These are phyloP conservation scores for Colletotrichum sublineola DNA, from an alignment of 2,329 filamentous ascomycete genomes.

Conservation along the genomic window DNA sequence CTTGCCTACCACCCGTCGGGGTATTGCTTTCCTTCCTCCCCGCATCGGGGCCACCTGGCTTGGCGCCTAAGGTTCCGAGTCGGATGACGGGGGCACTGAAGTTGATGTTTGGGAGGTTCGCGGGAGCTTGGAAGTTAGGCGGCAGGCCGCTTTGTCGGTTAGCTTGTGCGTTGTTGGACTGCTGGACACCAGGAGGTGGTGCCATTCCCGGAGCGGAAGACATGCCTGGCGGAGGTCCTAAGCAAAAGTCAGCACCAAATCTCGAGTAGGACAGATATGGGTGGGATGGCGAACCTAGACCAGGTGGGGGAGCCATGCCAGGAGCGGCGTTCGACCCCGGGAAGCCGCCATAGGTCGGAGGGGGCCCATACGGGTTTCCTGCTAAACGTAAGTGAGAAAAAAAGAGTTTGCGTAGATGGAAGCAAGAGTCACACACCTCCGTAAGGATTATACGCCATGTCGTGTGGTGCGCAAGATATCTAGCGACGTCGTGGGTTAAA, in stretches of 20 bases:
- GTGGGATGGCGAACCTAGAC: conserved; percentile 74
- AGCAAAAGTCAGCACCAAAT: conserved; percentile 40
- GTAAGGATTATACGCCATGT: conserved; percentile 73
- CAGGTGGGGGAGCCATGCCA: conserved; percentile 82
- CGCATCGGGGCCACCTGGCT: conserved; percentile 61
- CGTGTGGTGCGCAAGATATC: conserved; percentile 46
- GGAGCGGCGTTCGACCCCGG: conserved; percentile 71
- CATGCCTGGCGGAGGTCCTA: conserved; percentile 85
- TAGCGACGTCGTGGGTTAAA: not conserved
- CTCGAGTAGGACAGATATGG: not conserved
- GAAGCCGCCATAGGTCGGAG: conserved; percentile 80
- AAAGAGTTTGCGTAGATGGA: not conserved
- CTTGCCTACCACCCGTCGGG: conserved; percentile 58
- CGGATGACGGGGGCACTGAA: conserved; percentile 97
- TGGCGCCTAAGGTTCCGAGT: conserved; percentile 82
- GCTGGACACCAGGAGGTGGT: conserved; percentile 82
- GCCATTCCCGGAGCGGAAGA: conserved; percentile 84
- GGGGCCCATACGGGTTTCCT: conserved; percentile 76
- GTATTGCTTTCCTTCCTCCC: conserved; percentile 60
- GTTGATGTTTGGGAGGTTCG: conserved; percentile 97
- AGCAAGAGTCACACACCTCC: conserved; percentile 58
- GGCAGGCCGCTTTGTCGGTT: conserved; percentile 86
- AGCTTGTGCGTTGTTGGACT: conserved; percentile 79
- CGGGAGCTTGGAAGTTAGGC: conserved; percentile 86
- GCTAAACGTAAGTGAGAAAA: conserved; percentile 42